A percentile compares a stretch with the other conserved stretches of the same genome.
These are phyloP conservation scores for Gracilaria gracilis DNA, from an alignment of 23 red algal genomes.

Conservation along the genomic window DNA sequence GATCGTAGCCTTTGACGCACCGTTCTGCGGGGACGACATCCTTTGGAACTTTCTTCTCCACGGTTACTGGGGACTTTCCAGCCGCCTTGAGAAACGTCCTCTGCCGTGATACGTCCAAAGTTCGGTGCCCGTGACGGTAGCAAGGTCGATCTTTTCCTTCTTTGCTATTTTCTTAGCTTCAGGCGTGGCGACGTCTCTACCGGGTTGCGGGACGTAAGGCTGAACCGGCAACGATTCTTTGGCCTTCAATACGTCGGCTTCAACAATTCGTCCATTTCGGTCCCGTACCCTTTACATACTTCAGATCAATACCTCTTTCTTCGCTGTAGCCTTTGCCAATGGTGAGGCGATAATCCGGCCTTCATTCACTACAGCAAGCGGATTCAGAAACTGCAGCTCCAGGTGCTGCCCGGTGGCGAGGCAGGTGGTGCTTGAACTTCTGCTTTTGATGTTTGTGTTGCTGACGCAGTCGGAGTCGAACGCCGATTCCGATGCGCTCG, in stretches of 20 bases:
- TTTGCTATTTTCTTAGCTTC: conserved; percentile 93
- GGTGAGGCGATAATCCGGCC: conserved; percentile 91
- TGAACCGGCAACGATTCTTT: conserved; percentile 9
- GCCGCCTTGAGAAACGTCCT: conserved; percentile 89
- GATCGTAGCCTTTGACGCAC: not conserved
- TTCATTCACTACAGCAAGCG: conserved; percentile 60
- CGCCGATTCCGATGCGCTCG: conserved; percentile 10
- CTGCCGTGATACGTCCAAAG: conserved; percentile 90
- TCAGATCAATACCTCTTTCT: conserved; percentile 83
- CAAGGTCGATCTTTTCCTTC: conserved; percentile 84
- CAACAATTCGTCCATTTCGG: conserved; percentile 82
- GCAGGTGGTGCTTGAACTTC: conserved; percentile 4
- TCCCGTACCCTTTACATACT: conserved; percentile 76
- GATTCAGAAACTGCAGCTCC: conserved; percentile 8
- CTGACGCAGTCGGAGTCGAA: not conserved
- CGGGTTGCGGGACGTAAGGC: conserved; percentile 44
- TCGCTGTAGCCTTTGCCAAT: conserved; percentile 82
- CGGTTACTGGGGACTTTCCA: conserved; percentile 70
- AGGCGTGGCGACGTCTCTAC: conserved; percentile 75
- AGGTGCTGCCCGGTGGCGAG: conserved; percentile 25
- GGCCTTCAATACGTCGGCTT: conserved; percentile 69
- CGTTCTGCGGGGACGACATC: not conserved
- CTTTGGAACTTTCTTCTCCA: not conserved
- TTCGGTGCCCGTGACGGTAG: conserved; percentile 77
- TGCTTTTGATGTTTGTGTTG: conserved; percentile 16